These are phyloP conservation scores for Nicotiana noctiflora DNA, from an alignment of 257 asterid species.

Conservation along the genomic window DNA sequence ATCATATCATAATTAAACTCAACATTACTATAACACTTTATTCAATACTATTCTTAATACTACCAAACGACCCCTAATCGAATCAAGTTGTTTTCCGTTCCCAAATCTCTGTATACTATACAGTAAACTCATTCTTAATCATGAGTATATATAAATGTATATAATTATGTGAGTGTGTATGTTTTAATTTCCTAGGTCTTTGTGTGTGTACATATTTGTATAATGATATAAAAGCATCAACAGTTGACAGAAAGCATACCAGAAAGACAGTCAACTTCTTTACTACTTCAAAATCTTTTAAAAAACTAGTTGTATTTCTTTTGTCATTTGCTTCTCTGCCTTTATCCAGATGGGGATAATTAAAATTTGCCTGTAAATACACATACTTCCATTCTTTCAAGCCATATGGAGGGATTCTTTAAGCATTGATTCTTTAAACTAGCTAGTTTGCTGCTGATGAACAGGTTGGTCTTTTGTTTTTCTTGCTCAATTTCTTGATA, in stretches of 20 bases:
- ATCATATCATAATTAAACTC: no score
- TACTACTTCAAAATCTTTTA: not conserved
- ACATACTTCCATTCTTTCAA: not conserved
- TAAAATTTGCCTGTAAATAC: not conserved
- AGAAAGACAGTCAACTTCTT: constrained; percentile 1
- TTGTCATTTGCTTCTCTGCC: constrained; percentile 3
- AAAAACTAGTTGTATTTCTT: not conserved
- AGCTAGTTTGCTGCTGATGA: not conserved
- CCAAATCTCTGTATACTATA: not conserved
- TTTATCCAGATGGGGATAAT: not conserved
- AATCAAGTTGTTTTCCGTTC: not conserved
- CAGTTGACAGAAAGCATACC: not conserved
- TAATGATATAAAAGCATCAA: not conserved
- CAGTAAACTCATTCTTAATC: not conserved
- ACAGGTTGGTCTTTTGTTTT: not conserved
- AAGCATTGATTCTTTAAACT: not conserved
- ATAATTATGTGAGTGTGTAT: not conserved
- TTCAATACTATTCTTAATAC: no score
- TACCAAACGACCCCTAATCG: not conserved
- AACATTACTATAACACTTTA: no score
- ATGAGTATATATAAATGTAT: not conserved
- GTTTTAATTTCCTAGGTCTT: not conserved
- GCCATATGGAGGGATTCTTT: not conserved
- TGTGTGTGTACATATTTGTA: not conserved
- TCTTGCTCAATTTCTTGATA: not conserved